Evolutionary conservation across 169 alveolate genomes (phyloP).

Genomic region (Babesia gibsoni): DNA sequence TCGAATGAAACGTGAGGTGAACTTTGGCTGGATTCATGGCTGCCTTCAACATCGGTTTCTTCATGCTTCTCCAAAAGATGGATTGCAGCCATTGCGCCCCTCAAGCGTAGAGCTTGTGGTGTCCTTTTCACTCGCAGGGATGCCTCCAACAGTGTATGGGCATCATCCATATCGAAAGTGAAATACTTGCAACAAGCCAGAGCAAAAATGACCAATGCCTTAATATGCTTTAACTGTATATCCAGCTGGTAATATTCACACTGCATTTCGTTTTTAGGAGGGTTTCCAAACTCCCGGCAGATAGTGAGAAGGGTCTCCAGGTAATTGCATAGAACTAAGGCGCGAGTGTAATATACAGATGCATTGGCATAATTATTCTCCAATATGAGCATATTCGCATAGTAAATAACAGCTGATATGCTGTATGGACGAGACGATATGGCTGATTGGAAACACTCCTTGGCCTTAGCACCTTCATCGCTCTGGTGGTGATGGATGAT

Average conservation of each 20-base stretch:
- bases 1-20: background rate
- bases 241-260: constrained; percentile 9
- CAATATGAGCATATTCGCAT: constrained; percentile 42
- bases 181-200: constrained; percentile 44
- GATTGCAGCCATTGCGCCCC: constrained; percentile 12
- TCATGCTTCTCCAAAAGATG: constrained; percentile 2
- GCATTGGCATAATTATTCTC: constrained; percentile 34
- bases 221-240: constrained; percentile 18
- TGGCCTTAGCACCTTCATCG: constrained; percentile 34
- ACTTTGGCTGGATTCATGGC: background rate
- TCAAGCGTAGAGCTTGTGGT: constrained; percentile 38
- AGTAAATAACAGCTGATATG: constrained; percentile 16
- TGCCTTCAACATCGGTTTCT: background rate
- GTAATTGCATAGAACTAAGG: constrained; percentile 36
- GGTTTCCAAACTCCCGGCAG: background rate
- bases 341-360: constrained; percentile 32
- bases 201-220: constrained; percentile 43
- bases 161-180: constrained; percentile 24
- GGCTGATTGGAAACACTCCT: constrained; percentile 26
- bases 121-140: constrained; percentile 18
- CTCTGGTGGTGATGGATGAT: background rate
- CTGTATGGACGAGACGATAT: background rate
- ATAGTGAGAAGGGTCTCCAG: constrained; percentile 1
- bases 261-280: background rate
- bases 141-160: constrained; percentile 10